These are phyloP conservation scores for Centella asiatica DNA, from an alignment of 129 eudicot genomes.

Conservation along the genomic window DNA sequence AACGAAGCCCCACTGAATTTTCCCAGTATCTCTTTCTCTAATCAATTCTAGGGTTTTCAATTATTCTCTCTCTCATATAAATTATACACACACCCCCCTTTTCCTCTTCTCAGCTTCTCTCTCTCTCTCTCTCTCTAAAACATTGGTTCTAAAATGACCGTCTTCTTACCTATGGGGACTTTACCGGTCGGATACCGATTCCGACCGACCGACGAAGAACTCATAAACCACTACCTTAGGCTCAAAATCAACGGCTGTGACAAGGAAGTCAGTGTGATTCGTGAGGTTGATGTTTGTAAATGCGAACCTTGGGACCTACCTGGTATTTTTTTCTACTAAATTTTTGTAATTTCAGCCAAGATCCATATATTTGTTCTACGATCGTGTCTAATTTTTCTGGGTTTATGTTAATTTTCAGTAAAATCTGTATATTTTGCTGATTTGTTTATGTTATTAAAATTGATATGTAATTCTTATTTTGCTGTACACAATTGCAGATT, in stretches of 20 bases:
- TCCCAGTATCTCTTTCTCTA: slow-evolving; percentile 15
- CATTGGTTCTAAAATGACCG: neutral
- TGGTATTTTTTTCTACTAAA: slow-evolving; percentile 10
- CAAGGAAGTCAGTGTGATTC: slow-evolving; percentile 22
- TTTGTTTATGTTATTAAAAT: neutral
- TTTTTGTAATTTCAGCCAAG: neutral
- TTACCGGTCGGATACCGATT: slow-evolving; percentile 85
- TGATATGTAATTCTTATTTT: neutral
- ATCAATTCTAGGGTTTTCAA: neutral
- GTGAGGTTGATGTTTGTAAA: slow-evolving; percentile 72
- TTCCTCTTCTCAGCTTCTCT: neutral
- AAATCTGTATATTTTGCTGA: neutral
- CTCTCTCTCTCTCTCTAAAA: neutral
- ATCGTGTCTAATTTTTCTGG: neutral
- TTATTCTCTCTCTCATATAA: neutral
- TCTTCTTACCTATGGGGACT: slow-evolving; percentile 9
- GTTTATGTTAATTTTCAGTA: neutral
- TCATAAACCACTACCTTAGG: slow-evolving; percentile 61
- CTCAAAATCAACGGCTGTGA: slow-evolving; percentile 43
- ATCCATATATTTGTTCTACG: neutral
- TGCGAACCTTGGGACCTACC: slow-evolving; percentile 36
- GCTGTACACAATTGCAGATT: slow-evolving; percentile 29
- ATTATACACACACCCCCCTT: slow-evolving; percentile 4
- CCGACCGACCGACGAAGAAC: slow-evolving; percentile 85
- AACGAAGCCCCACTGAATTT: neutral